Evolutionary conservation across 805 yeast genomes (phyloP).

Genomic region (Wickerhamomyces chaumierensis): DNA sequence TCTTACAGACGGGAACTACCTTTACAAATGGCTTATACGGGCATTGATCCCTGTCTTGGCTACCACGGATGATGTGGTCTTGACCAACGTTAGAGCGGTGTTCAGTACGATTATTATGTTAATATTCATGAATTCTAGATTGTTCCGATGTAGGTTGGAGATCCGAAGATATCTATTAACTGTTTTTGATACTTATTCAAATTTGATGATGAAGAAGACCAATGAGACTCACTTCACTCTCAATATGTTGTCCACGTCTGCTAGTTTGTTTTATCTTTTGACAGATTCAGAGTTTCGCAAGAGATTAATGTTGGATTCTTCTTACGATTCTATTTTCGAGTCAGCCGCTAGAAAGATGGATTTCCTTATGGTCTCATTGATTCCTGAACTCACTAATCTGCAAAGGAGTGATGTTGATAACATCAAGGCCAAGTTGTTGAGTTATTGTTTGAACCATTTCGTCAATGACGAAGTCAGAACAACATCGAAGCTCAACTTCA

Average conservation of each 20-base stretch:
- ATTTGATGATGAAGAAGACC: slow-evolving; percentile 7
- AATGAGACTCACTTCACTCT: not conserved
- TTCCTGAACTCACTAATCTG: not conserved
- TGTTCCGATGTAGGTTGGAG: slow-evolving; percentile 12
- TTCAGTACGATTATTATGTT: slow-evolving; percentile 13
- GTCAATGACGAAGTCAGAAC: slow-evolving; percentile 7
- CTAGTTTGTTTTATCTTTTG: slow-evolving; percentile 14
- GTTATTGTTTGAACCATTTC: slow-evolving; percentile 9
- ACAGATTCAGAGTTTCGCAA: slow-evolving; percentile 13
- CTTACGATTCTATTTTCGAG: slow-evolving; percentile 15
- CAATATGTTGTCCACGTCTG: slow-evolving; percentile 7
- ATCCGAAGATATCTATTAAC: slow-evolving; percentile 8
- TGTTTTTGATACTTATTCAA: slow-evolving; percentile 7
- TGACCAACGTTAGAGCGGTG: slow-evolving; percentile 11
- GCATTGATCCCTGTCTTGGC: slow-evolving; percentile 13
- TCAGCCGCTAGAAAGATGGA: slow-evolving; percentile 15
- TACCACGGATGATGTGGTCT: slow-evolving; percentile 5
- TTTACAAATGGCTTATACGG: slow-evolving; percentile 15
- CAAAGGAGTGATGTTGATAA: slow-evolving; percentile 7
- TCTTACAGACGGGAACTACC: not conserved
- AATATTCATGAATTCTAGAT: slow-evolving; percentile 10
- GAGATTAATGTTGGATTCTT: slow-evolving; percentile 11
- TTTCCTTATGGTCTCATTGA: slow-evolving; percentile 6
- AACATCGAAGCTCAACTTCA: slow-evolving; percentile 7
- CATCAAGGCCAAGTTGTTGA: slow-evolving; percentile 14